Evolutionary conservation across 352 stramenopile species (phyloP).

Genomic region (Phytophthora cactorum): DNA sequence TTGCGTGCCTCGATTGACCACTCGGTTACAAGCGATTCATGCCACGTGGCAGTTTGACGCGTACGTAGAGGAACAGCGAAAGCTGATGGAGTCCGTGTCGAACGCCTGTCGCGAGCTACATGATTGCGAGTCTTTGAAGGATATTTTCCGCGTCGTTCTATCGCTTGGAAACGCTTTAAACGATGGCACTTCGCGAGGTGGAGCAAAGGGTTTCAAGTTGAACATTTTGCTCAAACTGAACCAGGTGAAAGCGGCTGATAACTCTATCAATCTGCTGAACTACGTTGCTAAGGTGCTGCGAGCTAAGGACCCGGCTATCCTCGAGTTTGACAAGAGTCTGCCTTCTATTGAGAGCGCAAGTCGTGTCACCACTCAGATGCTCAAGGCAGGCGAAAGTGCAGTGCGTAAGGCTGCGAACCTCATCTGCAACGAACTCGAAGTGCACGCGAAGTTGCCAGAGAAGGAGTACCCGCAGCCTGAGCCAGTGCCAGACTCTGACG

Average conservation of each 20-base stretch:
- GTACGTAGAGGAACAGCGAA: constrained; percentile 80
- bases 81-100: constrained; percentile 82
- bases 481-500: constrained; percentile 22
- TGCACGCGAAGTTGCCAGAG: constrained; percentile 65
- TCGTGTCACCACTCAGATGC: constrained; percentile 76
- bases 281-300: constrained; percentile 78
- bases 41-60: constrained; percentile 87
- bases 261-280: constrained; percentile 85
- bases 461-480: constrained; percentile 43
- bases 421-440: constrained; percentile 75
- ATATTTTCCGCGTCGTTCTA: constrained; percentile 88
- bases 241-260: constrained; percentile 85
- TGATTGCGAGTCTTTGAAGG: constrained; percentile 84
- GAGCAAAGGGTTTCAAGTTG: constrained; percentile 88
- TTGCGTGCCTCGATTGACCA: constrained; percentile 62
- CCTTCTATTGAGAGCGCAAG: constrained; percentile 79
- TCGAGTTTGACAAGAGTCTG: constrained; percentile 80
- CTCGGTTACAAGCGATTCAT: constrained; percentile 78
- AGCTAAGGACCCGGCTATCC: constrained; percentile 65
- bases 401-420: constrained; percentile 76
- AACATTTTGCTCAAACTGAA: constrained; percentile 90
- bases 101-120: constrained; percentile 92
- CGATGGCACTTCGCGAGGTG: constrained; percentile 81
- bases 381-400: constrained; percentile 76
- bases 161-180: constrained; percentile 93